Evolutionary conservation across 805 yeast genomes (phyloP).

Genomic region (Candida tallmaniae): DNA sequence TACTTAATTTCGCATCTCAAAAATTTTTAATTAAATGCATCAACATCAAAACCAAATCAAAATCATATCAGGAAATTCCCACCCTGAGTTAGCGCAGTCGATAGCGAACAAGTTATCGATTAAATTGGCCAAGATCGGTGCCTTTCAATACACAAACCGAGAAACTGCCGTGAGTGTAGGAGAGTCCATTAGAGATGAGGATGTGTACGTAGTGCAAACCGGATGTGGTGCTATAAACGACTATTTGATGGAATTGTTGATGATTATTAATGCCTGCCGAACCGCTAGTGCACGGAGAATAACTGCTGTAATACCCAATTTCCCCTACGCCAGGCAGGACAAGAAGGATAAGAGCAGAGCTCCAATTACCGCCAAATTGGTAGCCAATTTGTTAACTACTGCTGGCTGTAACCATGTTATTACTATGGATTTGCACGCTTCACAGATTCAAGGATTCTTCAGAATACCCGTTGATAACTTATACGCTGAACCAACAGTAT

Average conservation of each 20-base stretch:
- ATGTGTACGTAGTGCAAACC: constrained; percentile 72
- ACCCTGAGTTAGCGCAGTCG: constrained; percentile 72
- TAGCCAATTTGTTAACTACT: constrained; percentile 77
- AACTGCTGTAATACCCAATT: constrained; percentile 78
- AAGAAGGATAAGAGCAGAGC: constrained; percentile 82
- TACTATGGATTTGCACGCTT: constrained; percentile 86
- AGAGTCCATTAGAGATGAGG: constrained; percentile 83
- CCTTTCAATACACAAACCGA: constrained; percentile 78
- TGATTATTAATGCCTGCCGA: constrained; percentile 79
- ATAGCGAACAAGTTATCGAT: constrained; percentile 66
- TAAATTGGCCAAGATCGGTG: constrained; percentile 68
- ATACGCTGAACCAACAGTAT: constrained; percentile 80
- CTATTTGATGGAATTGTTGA: constrained; percentile 65
- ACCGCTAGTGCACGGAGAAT: constrained; percentile 80
- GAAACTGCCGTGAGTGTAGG: constrained; percentile 82
- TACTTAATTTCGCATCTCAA: neutral
- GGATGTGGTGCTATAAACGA: constrained; percentile 79
- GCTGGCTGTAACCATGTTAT: constrained; percentile 86
- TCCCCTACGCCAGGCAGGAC: constrained; percentile 88
- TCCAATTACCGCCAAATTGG: constrained; percentile 78
- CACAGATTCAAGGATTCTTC: constrained; percentile 84
- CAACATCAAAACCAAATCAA: constrained; percentile 40
- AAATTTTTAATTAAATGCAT: constrained; percentile 7
- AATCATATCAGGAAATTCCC: constrained; percentile 65
- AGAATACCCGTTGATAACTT: constrained; percentile 79